Conservation (phyloP, 345 rosid species). For the Camelina laxa region DNA sequence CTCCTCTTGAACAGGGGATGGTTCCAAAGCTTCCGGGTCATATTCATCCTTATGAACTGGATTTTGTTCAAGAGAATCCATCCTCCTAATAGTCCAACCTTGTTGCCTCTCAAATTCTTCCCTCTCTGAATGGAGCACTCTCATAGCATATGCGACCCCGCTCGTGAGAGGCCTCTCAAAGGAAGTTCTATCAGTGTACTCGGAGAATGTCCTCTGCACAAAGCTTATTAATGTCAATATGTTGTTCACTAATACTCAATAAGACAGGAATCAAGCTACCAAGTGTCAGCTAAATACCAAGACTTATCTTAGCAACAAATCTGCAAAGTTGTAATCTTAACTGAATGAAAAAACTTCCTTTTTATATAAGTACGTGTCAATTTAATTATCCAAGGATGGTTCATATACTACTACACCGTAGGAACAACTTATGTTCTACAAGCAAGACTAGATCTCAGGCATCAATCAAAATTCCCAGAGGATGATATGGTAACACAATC, state of each 20-base stretch:
- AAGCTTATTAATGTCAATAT: constrained; percentile 46
- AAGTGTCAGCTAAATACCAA: not conserved
- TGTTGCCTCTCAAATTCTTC: constrained; percentile 91
- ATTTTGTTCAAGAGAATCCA: constrained; percentile 71
- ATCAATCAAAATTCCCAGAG: constrained; percentile 1
- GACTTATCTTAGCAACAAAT: not conserved
- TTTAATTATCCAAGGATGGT: not conserved
- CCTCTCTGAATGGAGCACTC: constrained; percentile 91
- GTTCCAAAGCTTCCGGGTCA: constrained; percentile 62
- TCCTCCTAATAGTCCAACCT: constrained; percentile 89
- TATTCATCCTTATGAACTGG: constrained; percentile 86
- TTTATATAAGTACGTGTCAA: not conserved
- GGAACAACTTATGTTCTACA: not conserved
- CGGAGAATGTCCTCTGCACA: constrained; percentile 79
- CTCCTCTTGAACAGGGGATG: constrained; percentile 86
- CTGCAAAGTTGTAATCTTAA: not conserved
- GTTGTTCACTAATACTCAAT: constrained; percentile 6
- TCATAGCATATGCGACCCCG: constrained; percentile 95
- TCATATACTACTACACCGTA: constrained; percentile 8
- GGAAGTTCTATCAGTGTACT: constrained; percentile 92
- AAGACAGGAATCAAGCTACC: not conserved
- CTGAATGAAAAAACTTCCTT: not conserved
- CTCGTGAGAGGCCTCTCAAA: constrained; percentile 99
- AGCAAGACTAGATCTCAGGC: constrained; percentile 1
- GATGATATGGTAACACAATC: not conserved